Percentiles rank a stretch among this genome's conserved stretches.
Conservation (phyloP, 352 stramenopile species). For the Globisporangium alternatum region DNA sequence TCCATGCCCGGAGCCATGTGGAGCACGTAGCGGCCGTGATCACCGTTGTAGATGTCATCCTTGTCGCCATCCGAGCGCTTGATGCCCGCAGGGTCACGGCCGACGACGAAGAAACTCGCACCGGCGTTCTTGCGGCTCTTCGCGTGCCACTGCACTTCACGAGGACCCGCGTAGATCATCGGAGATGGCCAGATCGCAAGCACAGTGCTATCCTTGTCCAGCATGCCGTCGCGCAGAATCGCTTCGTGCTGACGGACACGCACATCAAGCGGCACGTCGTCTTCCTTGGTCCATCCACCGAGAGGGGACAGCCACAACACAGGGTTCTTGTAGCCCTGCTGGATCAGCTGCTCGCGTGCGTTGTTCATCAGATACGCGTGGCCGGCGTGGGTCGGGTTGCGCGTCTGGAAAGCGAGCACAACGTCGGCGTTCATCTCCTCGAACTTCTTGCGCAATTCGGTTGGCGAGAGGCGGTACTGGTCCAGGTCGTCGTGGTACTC, state of each 20-base stretch:
- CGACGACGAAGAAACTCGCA: slow-evolving; percentile 97
- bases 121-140: slow-evolving; percentile 96
- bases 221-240: slow-evolving; percentile 90
- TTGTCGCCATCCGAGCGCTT: slow-evolving; percentile 94
- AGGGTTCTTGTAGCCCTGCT: slow-evolving; percentile 94
- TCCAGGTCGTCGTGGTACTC: slow-evolving; percentile 97
- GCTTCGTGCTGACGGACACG: slow-evolving; percentile 96
- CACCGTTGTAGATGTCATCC: slow-evolving; percentile 95
- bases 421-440: slow-evolving; percentile 94
- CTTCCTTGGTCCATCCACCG: slow-evolving; percentile 97
- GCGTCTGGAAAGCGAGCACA: slow-evolving; percentile 97
- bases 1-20: slow-evolving; percentile 95
- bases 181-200: slow-evolving; percentile 98
- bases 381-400: slow-evolving; percentile 97
- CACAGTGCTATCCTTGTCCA: slow-evolving; percentile 96
- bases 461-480: slow-evolving; percentile 94
- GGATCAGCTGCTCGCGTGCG: slow-evolving; percentile 92
- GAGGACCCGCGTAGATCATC: slow-evolving; percentile 98
- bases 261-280: slow-evolving; percentile 98
- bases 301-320: slow-evolving; percentile 97
- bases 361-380: slow-evolving; percentile 98
- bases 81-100: slow-evolving; percentile 96
- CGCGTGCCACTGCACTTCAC: slow-evolving; percentile 98
- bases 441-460: slow-evolving; percentile 93
- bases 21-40: slow-evolving; percentile 97